Conservation (phyloP, 2,329 filamentous ascomycete genomes). For the Fusarium acutatum region DNA sequence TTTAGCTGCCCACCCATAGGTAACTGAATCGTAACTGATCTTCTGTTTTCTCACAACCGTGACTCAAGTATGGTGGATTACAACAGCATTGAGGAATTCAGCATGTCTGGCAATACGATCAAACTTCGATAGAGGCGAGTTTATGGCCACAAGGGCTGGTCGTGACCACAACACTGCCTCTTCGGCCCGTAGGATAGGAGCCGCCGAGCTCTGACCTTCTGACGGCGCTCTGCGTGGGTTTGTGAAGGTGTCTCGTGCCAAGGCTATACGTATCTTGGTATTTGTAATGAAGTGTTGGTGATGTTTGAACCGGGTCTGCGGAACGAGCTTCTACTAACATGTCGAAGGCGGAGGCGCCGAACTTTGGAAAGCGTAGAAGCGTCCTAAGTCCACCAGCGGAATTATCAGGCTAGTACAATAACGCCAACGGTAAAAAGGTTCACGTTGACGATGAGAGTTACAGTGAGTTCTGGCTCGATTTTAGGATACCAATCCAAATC, state of each 20-base stretch:
- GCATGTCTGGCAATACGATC: background rate
- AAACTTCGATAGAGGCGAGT: background rate
- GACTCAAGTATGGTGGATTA: background rate
- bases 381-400: background rate
- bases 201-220: background rate
- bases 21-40: background rate
- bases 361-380: background rate
- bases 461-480: background rate
- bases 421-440: background rate
- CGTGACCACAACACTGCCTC: background rate
- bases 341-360: slow-evolving; percentile 16
- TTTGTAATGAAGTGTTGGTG: slow-evolving; percentile 13
- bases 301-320: background rate
- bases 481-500: background rate
- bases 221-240: background rate
- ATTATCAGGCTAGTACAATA: background rate
- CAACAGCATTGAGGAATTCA: background rate
- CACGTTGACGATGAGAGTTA: background rate
- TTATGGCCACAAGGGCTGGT: background rate
- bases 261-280: background rate
- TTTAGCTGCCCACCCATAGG: background rate
- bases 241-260: background rate
- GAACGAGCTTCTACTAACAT: background rate
- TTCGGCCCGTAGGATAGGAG: slow-evolving; percentile 1
- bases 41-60: background rate